These are phyloP conservation scores for Ustanciosporium gigantosporum DNA, from an alignment of 1,284 basidiomycete genomes.

Conservation along the genomic window DNA sequence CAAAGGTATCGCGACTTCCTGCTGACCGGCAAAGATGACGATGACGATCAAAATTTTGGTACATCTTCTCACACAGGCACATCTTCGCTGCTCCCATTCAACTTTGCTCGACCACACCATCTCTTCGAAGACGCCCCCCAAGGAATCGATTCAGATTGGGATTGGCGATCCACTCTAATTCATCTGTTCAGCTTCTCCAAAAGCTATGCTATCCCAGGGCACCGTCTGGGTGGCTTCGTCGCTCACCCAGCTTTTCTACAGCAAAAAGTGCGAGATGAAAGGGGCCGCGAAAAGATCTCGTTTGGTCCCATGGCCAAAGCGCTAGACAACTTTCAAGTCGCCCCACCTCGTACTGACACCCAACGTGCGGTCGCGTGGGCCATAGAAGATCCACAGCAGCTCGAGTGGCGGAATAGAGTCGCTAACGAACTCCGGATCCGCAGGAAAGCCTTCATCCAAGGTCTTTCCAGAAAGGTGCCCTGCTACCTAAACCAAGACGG, in stretches of 20 bases:
- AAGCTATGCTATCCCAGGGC: constrained; percentile 81
- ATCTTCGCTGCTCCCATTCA: constrained; percentile 2
- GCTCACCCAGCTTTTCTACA: constrained; percentile 68
- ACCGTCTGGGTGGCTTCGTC: constrained; percentile 78
- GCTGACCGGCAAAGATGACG: constrained; percentile 53
- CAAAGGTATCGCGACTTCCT: constrained; percentile 88
- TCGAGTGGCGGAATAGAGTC: constrained; percentile 64
- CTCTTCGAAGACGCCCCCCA: constrained; percentile 63
- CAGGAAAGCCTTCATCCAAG: constrained; percentile 68
- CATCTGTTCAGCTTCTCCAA: constrained; percentile 65
- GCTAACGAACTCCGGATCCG: constrained; percentile 67
- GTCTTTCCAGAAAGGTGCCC: constrained; percentile 35
- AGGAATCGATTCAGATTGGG: constrained; percentile 28
- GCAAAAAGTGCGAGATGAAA: constrained; percentile 3
- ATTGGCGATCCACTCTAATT: constrained; percentile 66
- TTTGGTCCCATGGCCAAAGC: constrained; percentile 66
- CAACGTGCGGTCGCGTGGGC: constrained; percentile 48
- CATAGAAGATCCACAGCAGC: constrained; percentile 28
- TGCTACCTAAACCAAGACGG: constrained; percentile 15
- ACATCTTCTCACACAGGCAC: not conserved
- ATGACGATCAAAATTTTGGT: not conserved
- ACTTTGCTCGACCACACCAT: constrained; percentile 65
- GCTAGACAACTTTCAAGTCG: constrained; percentile 72
- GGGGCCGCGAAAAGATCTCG: constrained; percentile 53
- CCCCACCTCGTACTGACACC: constrained; percentile 35